phyloP scores from a whole-genome alignment of 164 flowering plant species.

The Vitis rupestris region DNA sequence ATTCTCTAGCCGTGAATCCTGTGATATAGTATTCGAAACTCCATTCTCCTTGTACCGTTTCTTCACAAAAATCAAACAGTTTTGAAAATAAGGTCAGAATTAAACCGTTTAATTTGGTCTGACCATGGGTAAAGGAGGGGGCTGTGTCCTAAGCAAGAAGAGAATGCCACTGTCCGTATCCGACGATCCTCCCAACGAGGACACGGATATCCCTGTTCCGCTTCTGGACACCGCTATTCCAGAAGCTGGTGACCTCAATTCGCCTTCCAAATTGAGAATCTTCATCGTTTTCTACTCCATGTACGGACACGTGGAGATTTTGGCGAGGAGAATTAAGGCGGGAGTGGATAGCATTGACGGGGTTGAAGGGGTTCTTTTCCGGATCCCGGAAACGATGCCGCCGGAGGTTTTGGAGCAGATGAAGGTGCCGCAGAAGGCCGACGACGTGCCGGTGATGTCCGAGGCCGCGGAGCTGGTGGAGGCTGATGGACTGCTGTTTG shows the following conservation, averaged over 20 bases:
- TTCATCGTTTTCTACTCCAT: conserved; percentile 70
- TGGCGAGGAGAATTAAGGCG: conserved; percentile 60
- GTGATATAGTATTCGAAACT: too few species aligned
- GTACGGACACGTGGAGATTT: conserved; percentile 65
- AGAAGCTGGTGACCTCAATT: not conserved
- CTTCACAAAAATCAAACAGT: too few species aligned
- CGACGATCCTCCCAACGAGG: conserved; percentile 20
- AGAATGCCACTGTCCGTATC: conserved; percentile 11
- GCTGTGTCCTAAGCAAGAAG: conserved; percentile 42
- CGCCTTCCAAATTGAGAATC: conserved; percentile 34
- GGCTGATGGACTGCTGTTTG: conserved; percentile 72
- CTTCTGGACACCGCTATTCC: conserved; percentile 1
- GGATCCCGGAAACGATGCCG: conserved; percentile 64
- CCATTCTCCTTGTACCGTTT: too few species aligned
- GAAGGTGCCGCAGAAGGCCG: conserved; percentile 54
- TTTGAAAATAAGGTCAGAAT: not conserved
- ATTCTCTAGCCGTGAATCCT: too few species aligned
- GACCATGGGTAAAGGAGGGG: conserved; percentile 48
- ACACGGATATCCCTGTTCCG: not conserved
- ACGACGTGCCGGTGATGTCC: conserved; percentile 45
- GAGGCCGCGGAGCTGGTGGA: conserved; percentile 38
- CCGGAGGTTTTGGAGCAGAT: conserved; percentile 47
- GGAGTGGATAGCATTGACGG: conserved; percentile 67
- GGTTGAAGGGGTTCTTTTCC: conserved; percentile 52
- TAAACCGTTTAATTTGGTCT: not conserved